Conservation (phyloP, 495 filamentous ascomycete species). For the Penicillium alfredii region DNA sequence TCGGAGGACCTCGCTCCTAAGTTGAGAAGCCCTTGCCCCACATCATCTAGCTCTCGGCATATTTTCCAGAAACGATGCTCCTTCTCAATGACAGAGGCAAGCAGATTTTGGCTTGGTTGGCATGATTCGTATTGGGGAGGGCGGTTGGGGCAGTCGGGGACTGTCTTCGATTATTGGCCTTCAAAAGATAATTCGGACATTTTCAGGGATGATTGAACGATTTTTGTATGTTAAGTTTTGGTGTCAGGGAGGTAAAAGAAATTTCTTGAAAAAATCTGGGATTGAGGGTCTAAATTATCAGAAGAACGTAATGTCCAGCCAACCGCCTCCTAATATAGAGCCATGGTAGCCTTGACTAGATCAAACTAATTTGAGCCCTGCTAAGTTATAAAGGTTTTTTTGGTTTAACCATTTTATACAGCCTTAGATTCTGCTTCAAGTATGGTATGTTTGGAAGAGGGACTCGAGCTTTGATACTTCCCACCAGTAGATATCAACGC, state of each 20-base stretch:
- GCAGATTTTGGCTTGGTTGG: constrained; percentile 9
- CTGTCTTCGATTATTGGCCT: constrained; percentile 7
- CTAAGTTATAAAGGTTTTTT: too few relatives aligned
- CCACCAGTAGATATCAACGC: too few relatives aligned
- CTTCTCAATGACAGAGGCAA: constrained; percentile 6
- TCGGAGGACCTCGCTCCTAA: too few relatives aligned
- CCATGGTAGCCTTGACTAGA: too few relatives aligned
- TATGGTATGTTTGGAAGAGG: too few relatives aligned
- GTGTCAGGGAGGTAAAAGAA: constrained; percentile 1
- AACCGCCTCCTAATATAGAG: too few relatives aligned
- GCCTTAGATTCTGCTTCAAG: too few relatives aligned
- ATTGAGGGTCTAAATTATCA: constrained; percentile 3
- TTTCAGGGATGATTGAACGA: constrained; percentile 4
- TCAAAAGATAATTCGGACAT: constrained; percentile 7
- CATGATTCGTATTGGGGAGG: constrained; percentile 9
- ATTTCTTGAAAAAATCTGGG: background rate
- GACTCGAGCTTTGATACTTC: too few relatives aligned
- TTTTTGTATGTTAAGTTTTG: constrained; percentile 1
- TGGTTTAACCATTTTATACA: too few relatives aligned
- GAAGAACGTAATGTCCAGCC: too few relatives aligned
- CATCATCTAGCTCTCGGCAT: background rate
- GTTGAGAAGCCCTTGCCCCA: too few relatives aligned
- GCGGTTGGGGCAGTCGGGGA: background rate
- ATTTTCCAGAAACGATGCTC: constrained; percentile 2
- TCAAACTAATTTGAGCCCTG: too few relatives aligned